These are phyloP conservation scores for Zoysia pacifica DNA, from an alignment of 176 grass and related monocot genomes.

Conservation along the genomic window DNA sequence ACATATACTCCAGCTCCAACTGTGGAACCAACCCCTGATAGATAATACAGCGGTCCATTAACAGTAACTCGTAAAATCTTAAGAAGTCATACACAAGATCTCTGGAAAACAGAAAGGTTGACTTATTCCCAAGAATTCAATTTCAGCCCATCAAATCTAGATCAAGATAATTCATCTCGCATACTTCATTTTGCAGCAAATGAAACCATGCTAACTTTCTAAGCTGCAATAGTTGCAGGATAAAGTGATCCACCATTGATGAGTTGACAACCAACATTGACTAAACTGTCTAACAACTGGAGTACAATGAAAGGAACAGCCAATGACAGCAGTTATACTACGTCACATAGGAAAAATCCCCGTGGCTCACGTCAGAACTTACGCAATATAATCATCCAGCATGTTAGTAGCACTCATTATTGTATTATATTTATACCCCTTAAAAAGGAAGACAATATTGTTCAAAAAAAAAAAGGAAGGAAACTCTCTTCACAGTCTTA, in stretches of 20 bases:
- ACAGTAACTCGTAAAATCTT: not conserved
- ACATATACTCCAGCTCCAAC: slow-evolving; percentile 85
- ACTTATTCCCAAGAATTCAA: not conserved
- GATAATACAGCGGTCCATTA: slow-evolving; percentile 10
- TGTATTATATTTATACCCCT: not conserved
- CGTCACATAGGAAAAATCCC: not conserved
- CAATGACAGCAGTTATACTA: not conserved
- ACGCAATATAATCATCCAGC: not conserved
- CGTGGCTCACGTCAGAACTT: slow-evolving; percentile 4
- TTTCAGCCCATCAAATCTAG: not conserved
- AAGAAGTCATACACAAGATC: not conserved
- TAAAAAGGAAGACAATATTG: not conserved
- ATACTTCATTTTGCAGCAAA: not conserved
- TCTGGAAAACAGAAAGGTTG: not conserved
- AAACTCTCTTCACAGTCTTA: not conserved
- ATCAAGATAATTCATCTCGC: slow-evolving; percentile 4
- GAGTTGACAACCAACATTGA: not conserved
- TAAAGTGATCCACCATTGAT: not conserved
- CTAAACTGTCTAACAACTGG: not conserved
- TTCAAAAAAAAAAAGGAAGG: not conserved
- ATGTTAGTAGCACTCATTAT: too few relatives aligned
- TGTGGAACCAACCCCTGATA: slow-evolving; percentile 81
- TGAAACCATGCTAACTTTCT: not conserved
- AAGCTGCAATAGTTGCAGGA: not conserved
- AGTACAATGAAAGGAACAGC: not conserved